These are phyloP conservation scores for Boletus tylopilopsis DNA, from an alignment of 768 basidiomycete species.

Conservation along the genomic window DNA sequence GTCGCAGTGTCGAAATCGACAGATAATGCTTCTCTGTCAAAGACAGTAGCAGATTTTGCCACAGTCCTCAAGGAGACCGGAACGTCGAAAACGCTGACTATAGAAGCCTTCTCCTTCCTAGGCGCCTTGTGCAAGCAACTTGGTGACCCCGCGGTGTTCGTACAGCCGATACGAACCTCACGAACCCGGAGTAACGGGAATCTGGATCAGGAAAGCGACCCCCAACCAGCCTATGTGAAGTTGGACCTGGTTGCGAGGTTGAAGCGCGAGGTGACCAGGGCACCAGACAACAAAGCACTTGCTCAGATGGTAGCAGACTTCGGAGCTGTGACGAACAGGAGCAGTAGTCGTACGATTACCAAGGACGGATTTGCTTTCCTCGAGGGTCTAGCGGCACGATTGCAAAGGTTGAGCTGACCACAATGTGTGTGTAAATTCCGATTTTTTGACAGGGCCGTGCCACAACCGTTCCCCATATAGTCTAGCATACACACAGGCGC, in stretches of 20 bases:
- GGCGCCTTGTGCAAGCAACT: conserved; percentile 70
- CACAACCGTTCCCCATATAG: too few relatives aligned
- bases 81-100: conserved; percentile 62
- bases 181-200: conserved; percentile 40
- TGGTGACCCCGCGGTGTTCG: conserved; percentile 60
- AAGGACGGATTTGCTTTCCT: conserved; percentile 76
- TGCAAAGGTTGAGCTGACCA: conserved; percentile 34
- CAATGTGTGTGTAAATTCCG: background rate
- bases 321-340: conserved; percentile 62
- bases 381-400: conserved; percentile 52
- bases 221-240: conserved; percentile 51
- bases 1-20: conserved; percentile 41
- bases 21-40: conserved; percentile 53
- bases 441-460: too few relatives aligned
- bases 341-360: conserved; percentile 66
- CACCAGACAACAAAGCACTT: conserved; percentile 52
- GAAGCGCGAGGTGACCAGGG: conserved; percentile 48
- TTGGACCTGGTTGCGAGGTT: conserved; percentile 57
- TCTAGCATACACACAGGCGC: too few relatives aligned
- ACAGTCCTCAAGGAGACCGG: conserved; percentile 55
- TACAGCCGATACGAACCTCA: conserved; percentile 48
- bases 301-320: conserved; percentile 69
- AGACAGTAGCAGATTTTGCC: conserved; percentile 57
- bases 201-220: conserved; percentile 36
- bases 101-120: conserved; percentile 67